Base-by-base conservation (phyloP, 345 rosid species). In the Theobroma cacao region DNA sequence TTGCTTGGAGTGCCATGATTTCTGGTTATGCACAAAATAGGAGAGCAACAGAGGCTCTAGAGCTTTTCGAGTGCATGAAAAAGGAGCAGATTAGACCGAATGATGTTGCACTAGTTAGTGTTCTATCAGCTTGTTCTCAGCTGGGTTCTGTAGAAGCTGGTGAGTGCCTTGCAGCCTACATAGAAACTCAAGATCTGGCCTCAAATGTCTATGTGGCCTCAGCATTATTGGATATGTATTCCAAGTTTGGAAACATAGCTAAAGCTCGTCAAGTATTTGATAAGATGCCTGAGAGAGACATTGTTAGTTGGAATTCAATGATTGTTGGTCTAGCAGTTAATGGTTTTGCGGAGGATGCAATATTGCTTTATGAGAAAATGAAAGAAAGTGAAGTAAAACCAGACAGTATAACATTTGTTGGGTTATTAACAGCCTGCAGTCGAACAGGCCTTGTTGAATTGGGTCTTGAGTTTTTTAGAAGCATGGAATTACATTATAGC, bases 71-170 rank as follows among this genome's bases (percentile, higher is more conserved):
- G 24, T 1, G 3, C 28, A 65, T 65, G 70, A 20, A n/a, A 15
- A 65, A 13, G 4, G 45, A 65, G 20, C 11, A 36, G 10, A 65
- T 38, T 65, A 65, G 45, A 65, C 70, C 70, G 18, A 65, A 65
- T 34, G 70, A 40, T n/a, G 70, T 65, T 65, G 45, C 45, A 3
- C 12, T 36, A 0, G 70, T 36, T 20, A 36, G 70, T 36, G 48
- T 65, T 65, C 38, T 65, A 65, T 65, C 48, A 65, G 70, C 70
- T 65, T 65, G 70, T 65, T 31, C 45, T 65, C 70, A 65, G n/a
- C 24, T 64, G 18, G 69, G 69, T 64, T 64, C 69, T 64, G 43
- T 13, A 36, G 70, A 65, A 65, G 70, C 45, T 36, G 48, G 70
- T 18, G 70, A 34, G 24, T 22, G 24, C 30, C 18, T 65, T 33